These are phyloP conservation scores for Rhodamnia rubescens DNA, from an alignment of 345 rosid genomes.

Conservation along the genomic window DNA sequence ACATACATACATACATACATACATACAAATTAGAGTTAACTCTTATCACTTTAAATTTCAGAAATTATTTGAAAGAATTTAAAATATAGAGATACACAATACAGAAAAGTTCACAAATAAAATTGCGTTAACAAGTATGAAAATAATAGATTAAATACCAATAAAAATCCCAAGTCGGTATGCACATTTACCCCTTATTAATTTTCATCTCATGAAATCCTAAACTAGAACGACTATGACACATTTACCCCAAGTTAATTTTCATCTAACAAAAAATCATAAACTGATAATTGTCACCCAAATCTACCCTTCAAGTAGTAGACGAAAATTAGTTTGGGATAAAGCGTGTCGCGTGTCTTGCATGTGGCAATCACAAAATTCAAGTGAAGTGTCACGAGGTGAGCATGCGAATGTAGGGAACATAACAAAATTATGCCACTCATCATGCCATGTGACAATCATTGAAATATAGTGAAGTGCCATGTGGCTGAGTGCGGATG, in stretches of 20 bases:
- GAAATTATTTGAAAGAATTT: neutral
- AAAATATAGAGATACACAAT: neutral
- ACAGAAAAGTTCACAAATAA: too few relatives aligned
- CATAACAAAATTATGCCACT: accelerated
- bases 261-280: neutral
- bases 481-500: accelerated
- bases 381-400: neutral
- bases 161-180: neutral
- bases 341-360: neutral
- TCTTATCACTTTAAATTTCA: neutral
- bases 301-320: neutral
- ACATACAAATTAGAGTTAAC: neutral
- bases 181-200: neutral
- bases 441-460: neutral
- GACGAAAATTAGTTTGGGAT: neutral
- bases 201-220: too few relatives aligned
- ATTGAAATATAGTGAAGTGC: neutral
- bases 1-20: neutral
- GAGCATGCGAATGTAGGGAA: neutral
- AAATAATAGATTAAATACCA: neutral
- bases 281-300: neutral
- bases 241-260: neutral
- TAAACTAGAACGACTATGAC: neutral
- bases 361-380: neutral
- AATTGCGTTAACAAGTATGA: too few relatives aligned